Percentiles rank a stretch among this genome's conserved stretches.
Evolutionary conservation across 805 yeast species (phyloP).

Genomic region (Barnettozyma populi): DNA sequence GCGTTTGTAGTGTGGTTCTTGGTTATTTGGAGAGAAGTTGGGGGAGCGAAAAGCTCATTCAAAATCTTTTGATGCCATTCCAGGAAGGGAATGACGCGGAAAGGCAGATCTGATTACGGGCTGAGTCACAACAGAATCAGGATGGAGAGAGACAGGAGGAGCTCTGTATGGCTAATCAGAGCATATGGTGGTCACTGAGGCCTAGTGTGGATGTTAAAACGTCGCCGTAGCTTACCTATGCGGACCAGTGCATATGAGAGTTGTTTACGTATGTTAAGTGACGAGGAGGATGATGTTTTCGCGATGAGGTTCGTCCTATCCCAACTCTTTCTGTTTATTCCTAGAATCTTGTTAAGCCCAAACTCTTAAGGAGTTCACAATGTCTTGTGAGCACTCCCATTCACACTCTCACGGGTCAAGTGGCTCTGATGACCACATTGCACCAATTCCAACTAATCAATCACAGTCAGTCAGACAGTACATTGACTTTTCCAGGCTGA

Average conservation of each 20-base stretch:
- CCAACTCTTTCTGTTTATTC: neutral
- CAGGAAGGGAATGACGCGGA: neutral
- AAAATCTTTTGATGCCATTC: neutral
- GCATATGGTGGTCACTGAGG: too few relatives aligned
- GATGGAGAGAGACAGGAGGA: too few relatives aligned
- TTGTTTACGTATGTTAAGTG: neutral
- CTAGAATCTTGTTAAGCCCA: neutral
- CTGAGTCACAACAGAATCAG: neutral
- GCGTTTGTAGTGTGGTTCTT: neutral
- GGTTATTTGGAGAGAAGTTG: neutral
- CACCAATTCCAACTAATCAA: slow-evolving; percentile 66
- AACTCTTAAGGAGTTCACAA: slow-evolving; percentile 7
- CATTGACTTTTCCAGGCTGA: slow-evolving; percentile 55
- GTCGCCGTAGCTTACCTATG: too few relatives aligned
- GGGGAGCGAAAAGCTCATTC: neutral
- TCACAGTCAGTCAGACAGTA: slow-evolving; percentile 61
- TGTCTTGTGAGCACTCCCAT: slow-evolving; percentile 31
- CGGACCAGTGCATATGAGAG: neutral
- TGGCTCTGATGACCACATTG: slow-evolving; percentile 28
- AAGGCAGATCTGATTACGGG: neutral
- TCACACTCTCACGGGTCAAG: slow-evolving; percentile 15
- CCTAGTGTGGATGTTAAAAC: too few relatives aligned
- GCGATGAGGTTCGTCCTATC: neutral
- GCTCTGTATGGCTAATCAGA: too few relatives aligned
- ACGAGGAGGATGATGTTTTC: neutral